Evolutionary conservation across 352 stramenopile species (phyloP).

Genomic region (Phytophthora cactorum): DNA sequence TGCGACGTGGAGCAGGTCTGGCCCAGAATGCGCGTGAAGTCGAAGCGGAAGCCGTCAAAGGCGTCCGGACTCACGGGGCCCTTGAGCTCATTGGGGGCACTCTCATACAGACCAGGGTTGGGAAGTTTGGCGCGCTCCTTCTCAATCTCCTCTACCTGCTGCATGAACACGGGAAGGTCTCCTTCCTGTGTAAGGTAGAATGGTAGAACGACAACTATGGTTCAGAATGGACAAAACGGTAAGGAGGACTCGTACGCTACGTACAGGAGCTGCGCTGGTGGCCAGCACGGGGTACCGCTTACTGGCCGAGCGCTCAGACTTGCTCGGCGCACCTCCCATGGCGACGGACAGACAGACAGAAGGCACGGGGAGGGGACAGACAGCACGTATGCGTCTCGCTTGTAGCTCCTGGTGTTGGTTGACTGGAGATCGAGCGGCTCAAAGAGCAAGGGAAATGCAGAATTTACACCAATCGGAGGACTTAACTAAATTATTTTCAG

Average conservation of each 20-base stretch:
- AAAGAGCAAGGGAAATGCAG: constrained; percentile 14
- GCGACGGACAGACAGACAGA: constrained; percentile 13
- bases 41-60: constrained; percentile 89
- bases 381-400: constrained; percentile 22
- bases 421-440: constrained; percentile 42
- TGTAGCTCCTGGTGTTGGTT: constrained; percentile 31
- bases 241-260: constrained; percentile 16
- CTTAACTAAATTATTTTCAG: not conserved
- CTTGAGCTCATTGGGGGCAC: constrained; percentile 86
- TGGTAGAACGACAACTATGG: not conserved
- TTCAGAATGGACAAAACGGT: not conserved
- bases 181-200: constrained; percentile 29
- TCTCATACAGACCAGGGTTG: constrained; percentile 87
- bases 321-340: constrained; percentile 66
- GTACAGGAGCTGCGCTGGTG: constrained; percentile 65
- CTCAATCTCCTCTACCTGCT: constrained; percentile 86
- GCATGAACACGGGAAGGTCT: constrained; percentile 79
- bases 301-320: constrained; percentile 24
- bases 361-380: constrained; percentile 23
- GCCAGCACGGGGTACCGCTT: constrained; percentile 67
- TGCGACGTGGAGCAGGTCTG: constrained; percentile 86
- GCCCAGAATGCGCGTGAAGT: constrained; percentile 85
- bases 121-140: constrained; percentile 70
- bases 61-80: constrained; percentile 76
- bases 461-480: constrained; percentile 23